Evolutionary conservation across 192 early-diverging fungal species (phyloP), one percentile per base, ranked within the genome.

Genomic region (Coemansia furcata): DNA sequence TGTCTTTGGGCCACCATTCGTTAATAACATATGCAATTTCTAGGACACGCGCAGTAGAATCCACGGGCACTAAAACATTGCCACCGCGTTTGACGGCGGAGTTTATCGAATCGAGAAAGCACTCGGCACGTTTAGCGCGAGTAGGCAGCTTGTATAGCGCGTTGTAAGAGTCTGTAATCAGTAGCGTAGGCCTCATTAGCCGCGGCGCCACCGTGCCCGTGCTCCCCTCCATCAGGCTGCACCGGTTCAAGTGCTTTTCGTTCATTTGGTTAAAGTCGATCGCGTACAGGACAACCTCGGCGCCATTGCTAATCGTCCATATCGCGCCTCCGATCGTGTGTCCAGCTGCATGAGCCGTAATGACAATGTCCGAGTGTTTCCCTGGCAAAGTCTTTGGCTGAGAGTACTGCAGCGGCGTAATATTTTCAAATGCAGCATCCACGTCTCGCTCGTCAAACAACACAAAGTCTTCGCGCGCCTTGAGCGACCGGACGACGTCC

Each of bases 321-420:
- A 99, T 84, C 1, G 96, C 95, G 21, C 97, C 97, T 66, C 97
- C 97, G 32, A 99, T 85, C 1, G 97, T 89, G 70, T 98, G 96
- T 9, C 95, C 97, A 3, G 96, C 97, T 17, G 89, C 77, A 77
- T 93, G 92, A 7, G 97, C 93, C 6, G 95, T 96, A 35, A 99
- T 87, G 0, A 89, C 90, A 12, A 98, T 95, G 4, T 91, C 91
- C 65, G 89, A 76, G 76, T 90, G 65, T 76, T 62, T 66, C 73
- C 92, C 91, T 0, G 84, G 57, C 12, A 98, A 83, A 1, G 86
- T 74, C 58, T 82, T 88, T 1, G 94, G 94, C 72, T 99, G 95
- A 7, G 90, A 93, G 72, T 96, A 98, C 63, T 94, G 84, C 43
- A 99, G 83, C 26, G 87, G 71, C 1, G 86, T 88, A 10, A 97